Percentiles rank a stretch among this genome's conserved stretches.
Conservation (phyloP, 805 yeast genomes). For the Komagataella phaffii region DNA sequence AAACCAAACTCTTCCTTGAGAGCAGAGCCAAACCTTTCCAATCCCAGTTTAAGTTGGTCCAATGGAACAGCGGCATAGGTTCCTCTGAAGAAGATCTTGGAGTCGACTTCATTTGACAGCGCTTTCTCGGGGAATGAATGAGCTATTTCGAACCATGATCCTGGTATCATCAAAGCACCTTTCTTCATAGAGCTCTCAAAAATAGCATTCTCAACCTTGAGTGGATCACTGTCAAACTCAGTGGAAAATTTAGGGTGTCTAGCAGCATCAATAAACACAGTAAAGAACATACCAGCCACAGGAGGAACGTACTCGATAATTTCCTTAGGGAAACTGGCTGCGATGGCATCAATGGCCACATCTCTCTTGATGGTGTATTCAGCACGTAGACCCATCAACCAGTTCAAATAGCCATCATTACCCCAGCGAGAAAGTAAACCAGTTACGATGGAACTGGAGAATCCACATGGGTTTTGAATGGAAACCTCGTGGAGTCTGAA, state of each 20-base stretch:
- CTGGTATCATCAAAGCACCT: conserved; percentile 70
- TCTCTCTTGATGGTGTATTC: conserved; percentile 86
- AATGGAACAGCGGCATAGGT: conserved; percentile 79
- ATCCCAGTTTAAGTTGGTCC: conserved; percentile 44
- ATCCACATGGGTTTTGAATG: conserved; percentile 72
- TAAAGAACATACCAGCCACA: conserved; percentile 81
- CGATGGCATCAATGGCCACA: conserved; percentile 65
- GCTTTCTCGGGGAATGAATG: conserved; percentile 22
- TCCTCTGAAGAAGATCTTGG: conserved; percentile 64
- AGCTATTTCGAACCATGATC: conserved; percentile 68
- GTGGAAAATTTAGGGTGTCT: conserved; percentile 64
- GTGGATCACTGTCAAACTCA: conserved; percentile 43
- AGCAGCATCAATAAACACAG: conserved; percentile 58
- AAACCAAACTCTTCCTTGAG: conserved; percentile 40
- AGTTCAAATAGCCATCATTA: conserved; percentile 74
- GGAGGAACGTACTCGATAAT: conserved; percentile 39
- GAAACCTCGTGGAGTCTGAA: conserved; percentile 69
- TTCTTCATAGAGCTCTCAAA: conserved; percentile 37
- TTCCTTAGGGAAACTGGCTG: conserved; percentile 38
- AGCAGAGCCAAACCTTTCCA: conserved; percentile 58
- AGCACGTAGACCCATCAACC: conserved; percentile 72
- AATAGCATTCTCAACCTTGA: conserved; percentile 38
- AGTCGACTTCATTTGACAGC: conserved; percentile 27
- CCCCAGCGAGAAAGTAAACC: conserved; percentile 81
- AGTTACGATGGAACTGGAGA: conserved; percentile 57